Conservation (phyloP, 129 eudicot species). For the Rutidosis leptorrhynchoides region DNA sequence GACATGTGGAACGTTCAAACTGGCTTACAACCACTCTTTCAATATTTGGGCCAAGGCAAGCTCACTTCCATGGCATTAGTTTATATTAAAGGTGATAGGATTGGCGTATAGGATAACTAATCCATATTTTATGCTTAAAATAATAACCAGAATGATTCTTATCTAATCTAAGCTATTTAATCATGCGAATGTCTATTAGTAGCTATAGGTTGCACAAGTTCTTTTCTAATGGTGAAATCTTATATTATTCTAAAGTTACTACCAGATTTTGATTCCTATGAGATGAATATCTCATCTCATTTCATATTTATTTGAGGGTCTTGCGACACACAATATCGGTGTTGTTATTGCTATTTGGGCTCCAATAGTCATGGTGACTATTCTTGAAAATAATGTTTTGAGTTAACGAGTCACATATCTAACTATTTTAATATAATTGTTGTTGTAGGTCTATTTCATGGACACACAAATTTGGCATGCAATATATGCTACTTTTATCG, state of each 20-base stretch:
- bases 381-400: conserved; percentile 11
- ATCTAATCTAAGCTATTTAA: too few species aligned
- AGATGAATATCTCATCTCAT: conserved; percentile 13
- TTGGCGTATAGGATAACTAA: not conserved
- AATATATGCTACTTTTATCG: conserved; percentile 77
- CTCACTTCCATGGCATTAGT: not conserved
- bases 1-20: conserved; percentile 88
- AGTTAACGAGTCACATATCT: too few species aligned
- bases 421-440: too few species aligned
- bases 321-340: conserved; percentile 64
- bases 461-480: conserved; percentile 99
- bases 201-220: conserved; percentile 90
- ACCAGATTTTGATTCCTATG: conserved; percentile 17
- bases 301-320: conserved; percentile 27
- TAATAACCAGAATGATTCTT: conserved; percentile 70
- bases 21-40: conserved; percentile 59
- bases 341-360: conserved; percentile 91
- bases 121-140: conserved; percentile 23
- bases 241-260: not conserved
- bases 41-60: conserved; percentile 95
- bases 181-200: conserved; percentile 58
- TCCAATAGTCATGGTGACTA: conserved; percentile 84
- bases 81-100: not conserved
- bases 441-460: too few species aligned
- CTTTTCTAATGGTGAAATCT: conserved; percentile 72